These are phyloP conservation scores for Phoenix dactylifera DNA, from an alignment of 176 grass and related monocot species.

Conservation along the genomic window DNA sequence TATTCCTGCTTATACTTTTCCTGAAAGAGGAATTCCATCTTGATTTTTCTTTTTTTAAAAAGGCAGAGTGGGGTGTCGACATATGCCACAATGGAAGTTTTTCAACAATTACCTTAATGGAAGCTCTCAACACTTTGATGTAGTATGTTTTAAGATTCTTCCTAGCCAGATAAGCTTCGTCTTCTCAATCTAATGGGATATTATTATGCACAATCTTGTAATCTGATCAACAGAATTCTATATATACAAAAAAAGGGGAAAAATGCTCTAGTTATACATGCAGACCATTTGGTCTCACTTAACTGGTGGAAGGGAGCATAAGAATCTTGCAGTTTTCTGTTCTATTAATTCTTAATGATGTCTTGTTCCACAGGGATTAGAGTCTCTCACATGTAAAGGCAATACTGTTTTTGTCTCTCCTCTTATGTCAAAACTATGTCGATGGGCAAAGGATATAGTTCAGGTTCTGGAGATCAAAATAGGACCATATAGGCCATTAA, in stretches of 20 bases:
- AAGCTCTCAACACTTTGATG: neutral
- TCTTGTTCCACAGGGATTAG: neutral
- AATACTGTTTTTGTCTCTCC: too few relatives aligned
- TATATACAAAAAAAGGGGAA: too few relatives aligned
- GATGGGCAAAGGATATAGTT: too few relatives aligned
- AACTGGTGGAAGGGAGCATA: neutral
- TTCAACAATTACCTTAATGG: neutral
- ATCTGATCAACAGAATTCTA: too few relatives aligned
- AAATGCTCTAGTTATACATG: neutral
- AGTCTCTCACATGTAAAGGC: neutral
- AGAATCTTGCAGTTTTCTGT: neutral
- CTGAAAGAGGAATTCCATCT: constrained; percentile 23
- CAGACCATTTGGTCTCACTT: constrained; percentile 2
- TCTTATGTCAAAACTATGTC: too few relatives aligned
- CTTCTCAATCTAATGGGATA: too few relatives aligned
- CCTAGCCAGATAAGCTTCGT: too few relatives aligned
- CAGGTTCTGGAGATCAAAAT: too few relatives aligned
- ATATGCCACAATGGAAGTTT: constrained; percentile 27
- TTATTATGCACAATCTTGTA: too few relatives aligned
- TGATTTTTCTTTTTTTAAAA: constrained; percentile 20
- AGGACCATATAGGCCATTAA: too few relatives aligned
- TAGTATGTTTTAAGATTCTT: too few relatives aligned
- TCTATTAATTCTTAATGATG: neutral
- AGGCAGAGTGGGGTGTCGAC: constrained; percentile 31
- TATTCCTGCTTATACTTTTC: constrained; percentile 42